phyloP scores from a whole-genome alignment of 2,329 filamentous ascomycete genomes.

The Ceratocystis destructans region DNA sequence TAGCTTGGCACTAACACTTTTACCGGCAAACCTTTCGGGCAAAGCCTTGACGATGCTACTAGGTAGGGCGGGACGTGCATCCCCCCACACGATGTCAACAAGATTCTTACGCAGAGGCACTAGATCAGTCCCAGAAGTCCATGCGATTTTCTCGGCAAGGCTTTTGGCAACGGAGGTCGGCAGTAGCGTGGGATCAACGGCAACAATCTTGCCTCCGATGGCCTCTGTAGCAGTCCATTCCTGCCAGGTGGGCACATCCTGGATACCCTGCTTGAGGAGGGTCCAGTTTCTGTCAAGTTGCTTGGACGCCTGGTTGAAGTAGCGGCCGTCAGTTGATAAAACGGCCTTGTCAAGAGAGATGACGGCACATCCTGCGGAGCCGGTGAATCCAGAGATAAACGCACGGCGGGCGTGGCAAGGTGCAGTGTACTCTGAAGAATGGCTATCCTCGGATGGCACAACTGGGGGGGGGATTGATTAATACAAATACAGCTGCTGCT shows the following conservation, averaged over 20 bases:
- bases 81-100: constrained; percentile 80
- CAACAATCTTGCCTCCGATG: constrained; percentile 74
- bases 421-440: constrained; percentile 96
- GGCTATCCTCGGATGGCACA: constrained; percentile 90
- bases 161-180: constrained; percentile 52
- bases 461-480: constrained; percentile 41
- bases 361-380: constrained; percentile 86
- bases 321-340: constrained; percentile 86
- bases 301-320: constrained; percentile 90
- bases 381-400: constrained; percentile 87
- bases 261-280: constrained; percentile 80
- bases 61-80: constrained; percentile 57
- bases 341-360: constrained; percentile 76
- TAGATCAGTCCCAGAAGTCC: constrained; percentile 66
- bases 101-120: constrained; percentile 68
- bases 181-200: constrained; percentile 79
- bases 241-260: constrained; percentile 92
- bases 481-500: constrained; percentile 15
- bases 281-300: constrained; percentile 88
- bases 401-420: constrained; percentile 84
- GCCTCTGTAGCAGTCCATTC: constrained; percentile 86
- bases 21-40: constrained; percentile 61
- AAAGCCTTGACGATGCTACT: constrained; percentile 63
- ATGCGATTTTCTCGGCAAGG: constrained; percentile 72
- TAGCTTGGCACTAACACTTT: constrained; percentile 69